These are phyloP conservation scores for Myxozyma udenii DNA, from an alignment of 805 yeast genomes.

Conservation along the genomic window DNA sequence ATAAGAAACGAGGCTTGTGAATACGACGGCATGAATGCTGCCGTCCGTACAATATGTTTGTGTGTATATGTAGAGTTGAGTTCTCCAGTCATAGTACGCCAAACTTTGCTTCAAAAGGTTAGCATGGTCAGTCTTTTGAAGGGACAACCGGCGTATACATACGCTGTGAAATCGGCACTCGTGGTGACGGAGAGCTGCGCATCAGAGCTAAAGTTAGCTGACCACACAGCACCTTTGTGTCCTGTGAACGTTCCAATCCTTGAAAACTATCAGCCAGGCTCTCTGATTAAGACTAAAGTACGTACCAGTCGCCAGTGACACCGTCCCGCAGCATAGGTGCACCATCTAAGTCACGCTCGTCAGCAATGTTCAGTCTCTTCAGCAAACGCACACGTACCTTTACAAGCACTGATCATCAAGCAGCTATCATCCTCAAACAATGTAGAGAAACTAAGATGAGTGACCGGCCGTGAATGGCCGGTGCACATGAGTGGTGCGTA, in stretches of 20 bases:
- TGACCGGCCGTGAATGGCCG: constrained; percentile 40
- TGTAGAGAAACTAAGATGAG: constrained; percentile 36
- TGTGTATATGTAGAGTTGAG: constrained; percentile 10
- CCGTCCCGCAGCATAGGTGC: constrained; percentile 39
- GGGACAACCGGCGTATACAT: constrained; percentile 1
- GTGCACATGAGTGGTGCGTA: constrained; percentile 38
- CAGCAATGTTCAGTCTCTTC: background rate
- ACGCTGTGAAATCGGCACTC: constrained; percentile 39
- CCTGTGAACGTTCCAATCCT: constrained; percentile 39
- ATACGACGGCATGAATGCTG: constrained; percentile 18
- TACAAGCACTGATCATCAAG: constrained; percentile 37
- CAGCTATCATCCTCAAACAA: constrained; percentile 25
- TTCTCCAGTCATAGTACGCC: constrained; percentile 22
- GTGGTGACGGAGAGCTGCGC: constrained; percentile 34
- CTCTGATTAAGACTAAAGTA: background rate
- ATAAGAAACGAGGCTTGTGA: constrained; percentile 19
- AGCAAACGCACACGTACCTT: constrained; percentile 31
- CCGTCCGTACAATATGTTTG: constrained; percentile 29
- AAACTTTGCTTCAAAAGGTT: constrained; percentile 14
- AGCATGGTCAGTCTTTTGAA: background rate
- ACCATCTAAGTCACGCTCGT: constrained; percentile 32
- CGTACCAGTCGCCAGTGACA: constrained; percentile 39
- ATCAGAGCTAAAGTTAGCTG: constrained; percentile 33
- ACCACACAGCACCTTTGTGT: constrained; percentile 40
- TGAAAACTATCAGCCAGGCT: background rate